Percentiles rank a stretch among this genome's conserved stretches.
Conservation (phyloP, 768 basidiomycete species). For the Tubosaeta sp. region DNA sequence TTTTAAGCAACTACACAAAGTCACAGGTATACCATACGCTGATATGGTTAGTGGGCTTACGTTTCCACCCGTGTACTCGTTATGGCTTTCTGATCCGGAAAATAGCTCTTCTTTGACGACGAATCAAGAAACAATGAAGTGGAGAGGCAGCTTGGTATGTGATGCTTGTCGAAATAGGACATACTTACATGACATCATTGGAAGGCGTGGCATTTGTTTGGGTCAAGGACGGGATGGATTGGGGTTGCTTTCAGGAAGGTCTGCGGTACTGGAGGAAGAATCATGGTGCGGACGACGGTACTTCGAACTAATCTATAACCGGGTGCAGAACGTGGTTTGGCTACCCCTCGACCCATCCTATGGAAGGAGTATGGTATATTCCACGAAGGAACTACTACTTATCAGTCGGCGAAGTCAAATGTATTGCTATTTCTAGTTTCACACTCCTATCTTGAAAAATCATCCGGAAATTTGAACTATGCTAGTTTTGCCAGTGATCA, state of each 20-base stretch:
- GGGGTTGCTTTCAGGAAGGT: conserved; percentile 65
- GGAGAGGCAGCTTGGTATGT: conserved; percentile 44
- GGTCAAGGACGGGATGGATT: conserved; percentile 59
- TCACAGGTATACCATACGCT: conserved; percentile 72
- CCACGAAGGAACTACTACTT: background rate
- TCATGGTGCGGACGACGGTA: conserved; percentile 23
- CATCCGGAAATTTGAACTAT: too few relatives aligned
- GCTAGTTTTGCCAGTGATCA: too few relatives aligned
- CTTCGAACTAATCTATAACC: conserved; percentile 5
- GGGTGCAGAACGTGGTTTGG: background rate
- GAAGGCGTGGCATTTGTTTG: conserved; percentile 79
- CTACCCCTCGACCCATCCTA: background rate
- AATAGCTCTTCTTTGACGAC: conserved; percentile 69
- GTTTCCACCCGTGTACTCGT: background rate
- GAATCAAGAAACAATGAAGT: conserved; percentile 54
- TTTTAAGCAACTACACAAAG: conserved; percentile 68
- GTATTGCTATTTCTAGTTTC: background rate
- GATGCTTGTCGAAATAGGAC: background rate
- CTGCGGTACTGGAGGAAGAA: conserved; percentile 64
- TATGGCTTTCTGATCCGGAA: background rate
- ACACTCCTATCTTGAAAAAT: conserved; percentile 12
- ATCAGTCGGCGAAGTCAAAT: background rate
- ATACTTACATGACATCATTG: background rate
- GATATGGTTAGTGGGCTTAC: conserved; percentile 57
- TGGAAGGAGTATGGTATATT: conserved; percentile 7